Conservation (phyloP, 495 filamentous ascomycete species). For the Neurospora discreta region DNA sequence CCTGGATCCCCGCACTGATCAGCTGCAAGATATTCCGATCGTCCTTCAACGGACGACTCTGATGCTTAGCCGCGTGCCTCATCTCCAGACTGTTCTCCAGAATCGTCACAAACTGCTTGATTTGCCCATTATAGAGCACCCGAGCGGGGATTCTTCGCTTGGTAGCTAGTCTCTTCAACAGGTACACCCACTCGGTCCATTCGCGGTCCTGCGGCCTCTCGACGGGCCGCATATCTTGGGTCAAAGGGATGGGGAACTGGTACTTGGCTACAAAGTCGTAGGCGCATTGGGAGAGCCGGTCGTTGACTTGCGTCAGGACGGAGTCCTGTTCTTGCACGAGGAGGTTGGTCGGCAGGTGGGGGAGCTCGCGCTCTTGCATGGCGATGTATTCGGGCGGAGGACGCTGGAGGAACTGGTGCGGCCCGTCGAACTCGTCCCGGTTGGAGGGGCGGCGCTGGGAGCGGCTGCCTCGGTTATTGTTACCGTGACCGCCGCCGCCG, state of each 20-base stretch:
- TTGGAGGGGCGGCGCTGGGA: constrained; percentile 65
- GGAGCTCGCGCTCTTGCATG: constrained; percentile 66
- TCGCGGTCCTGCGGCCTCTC: constrained; percentile 69
- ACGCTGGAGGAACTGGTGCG: constrained; percentile 63
- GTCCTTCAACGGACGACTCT: constrained; percentile 75
- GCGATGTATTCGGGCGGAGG: constrained; percentile 55
- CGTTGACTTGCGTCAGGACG: constrained; percentile 69
- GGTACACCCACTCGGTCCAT: constrained; percentile 84
- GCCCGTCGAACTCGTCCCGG: constrained; percentile 81
- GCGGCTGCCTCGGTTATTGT: constrained; percentile 32
- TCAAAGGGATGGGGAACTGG: constrained; percentile 74
- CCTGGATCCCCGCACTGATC: constrained; percentile 75
- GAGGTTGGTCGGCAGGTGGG: constrained; percentile 71
- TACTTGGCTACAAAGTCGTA: constrained; percentile 86
- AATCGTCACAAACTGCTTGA: constrained; percentile 76
- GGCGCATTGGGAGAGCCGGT: constrained; percentile 70
- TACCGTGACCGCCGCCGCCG: constrained; percentile 22
- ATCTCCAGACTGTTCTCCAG: constrained; percentile 77
- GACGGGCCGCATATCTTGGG: constrained; percentile 70
- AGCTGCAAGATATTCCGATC: constrained; percentile 81
- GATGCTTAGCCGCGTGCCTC: constrained; percentile 69
- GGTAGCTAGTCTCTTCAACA: constrained; percentile 74
- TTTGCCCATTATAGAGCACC: constrained; percentile 78
- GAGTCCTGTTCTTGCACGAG: constrained; percentile 74
- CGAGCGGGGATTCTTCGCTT: constrained; percentile 74